These are phyloP conservation scores for Seiridium cupressi DNA, from an alignment of 2,329 filamentous ascomycete genomes.

Conservation along the genomic window DNA sequence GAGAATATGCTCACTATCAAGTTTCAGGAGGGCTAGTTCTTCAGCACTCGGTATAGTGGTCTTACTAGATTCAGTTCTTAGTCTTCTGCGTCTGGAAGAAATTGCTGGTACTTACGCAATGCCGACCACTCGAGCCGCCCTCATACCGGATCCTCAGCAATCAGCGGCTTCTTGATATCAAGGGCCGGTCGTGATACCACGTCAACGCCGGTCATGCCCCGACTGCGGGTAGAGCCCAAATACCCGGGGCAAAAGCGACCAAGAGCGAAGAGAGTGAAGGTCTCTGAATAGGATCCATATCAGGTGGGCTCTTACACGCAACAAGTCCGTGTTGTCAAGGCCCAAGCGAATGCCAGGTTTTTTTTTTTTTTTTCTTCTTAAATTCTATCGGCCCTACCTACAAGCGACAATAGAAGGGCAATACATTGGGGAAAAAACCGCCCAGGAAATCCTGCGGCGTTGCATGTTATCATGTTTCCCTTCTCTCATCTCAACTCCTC, in stretches of 20 bases:
- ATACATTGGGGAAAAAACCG: too few relatives aligned
- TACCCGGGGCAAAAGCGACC: neutral
- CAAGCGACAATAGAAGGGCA: too few relatives aligned
- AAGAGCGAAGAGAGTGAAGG: neutral
- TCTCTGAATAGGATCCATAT: neutral
- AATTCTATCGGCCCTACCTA: too few relatives aligned
- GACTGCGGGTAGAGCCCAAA: neutral
- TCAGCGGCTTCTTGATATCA: neutral
- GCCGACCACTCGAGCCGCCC: neutral
- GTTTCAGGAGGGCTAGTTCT: neutral
- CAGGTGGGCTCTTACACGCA: neutral
- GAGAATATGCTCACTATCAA: slow-evolving; percentile 43
- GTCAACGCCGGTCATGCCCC: neutral
- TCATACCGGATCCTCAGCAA: too few relatives aligned
- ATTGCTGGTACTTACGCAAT: slow-evolving; percentile 3
- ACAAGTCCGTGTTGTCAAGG: too few relatives aligned
- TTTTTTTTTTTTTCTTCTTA: too few relatives aligned
- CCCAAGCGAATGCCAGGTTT: too few relatives aligned
- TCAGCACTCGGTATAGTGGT: too few relatives aligned
- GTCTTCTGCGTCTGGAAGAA: neutral
- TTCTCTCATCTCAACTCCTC: too few relatives aligned
- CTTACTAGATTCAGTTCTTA: too few relatives aligned
- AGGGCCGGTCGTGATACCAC: neutral
- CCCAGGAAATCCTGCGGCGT: too few relatives aligned
- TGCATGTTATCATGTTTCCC: too few relatives aligned